Percentiles rank a stretch among this genome's conserved stretches.
phyloP scores from a whole-genome alignment of 108 stramenopile species.

The Skeletonema marinoi region DNA sequence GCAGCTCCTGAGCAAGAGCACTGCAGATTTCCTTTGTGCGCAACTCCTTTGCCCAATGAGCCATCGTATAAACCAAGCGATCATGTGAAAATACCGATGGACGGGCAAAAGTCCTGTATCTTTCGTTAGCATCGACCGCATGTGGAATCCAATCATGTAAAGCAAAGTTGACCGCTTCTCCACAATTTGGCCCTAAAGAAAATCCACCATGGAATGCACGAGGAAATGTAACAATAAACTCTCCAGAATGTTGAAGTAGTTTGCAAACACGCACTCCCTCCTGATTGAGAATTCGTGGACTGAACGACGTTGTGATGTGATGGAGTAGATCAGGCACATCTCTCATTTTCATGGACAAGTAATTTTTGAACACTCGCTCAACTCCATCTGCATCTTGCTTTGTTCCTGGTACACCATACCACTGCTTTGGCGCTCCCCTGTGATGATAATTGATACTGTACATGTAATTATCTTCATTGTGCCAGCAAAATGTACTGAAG shows the following conservation, averaged over 20 bases:
- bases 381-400: conserved; percentile 81
- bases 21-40: conserved; percentile 62
- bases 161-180: conserved; percentile 95
- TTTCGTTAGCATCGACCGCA: conserved; percentile 90
- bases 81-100: conserved; percentile 92
- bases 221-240: conserved; percentile 97
- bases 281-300: conserved; percentile 82
- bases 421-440: conserved; percentile 95
- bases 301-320: conserved; percentile 95
- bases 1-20: conserved; percentile 63
- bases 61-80: conserved; percentile 89
- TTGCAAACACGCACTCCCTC: conserved; percentile 90
- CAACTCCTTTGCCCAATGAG: conserved; percentile 76
- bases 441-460: conserved; percentile 99
- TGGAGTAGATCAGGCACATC: conserved; percentile 92
- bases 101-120: conserved; percentile 87
- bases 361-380: conserved; percentile 87
- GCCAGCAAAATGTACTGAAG: conserved; percentile 99
- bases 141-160: conserved; percentile 93
- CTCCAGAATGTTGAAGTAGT: conserved; percentile 88
- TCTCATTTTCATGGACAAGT: conserved; percentile 91
- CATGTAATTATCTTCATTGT: conserved; percentile 99
- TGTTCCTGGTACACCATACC: conserved; percentile 95
- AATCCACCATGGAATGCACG: conserved; percentile 97
- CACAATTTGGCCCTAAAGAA: conserved; percentile 93